Conservation (phyloP, 2,329 filamentous ascomycete genomes). For the Diaporthe humulicola region DNA sequence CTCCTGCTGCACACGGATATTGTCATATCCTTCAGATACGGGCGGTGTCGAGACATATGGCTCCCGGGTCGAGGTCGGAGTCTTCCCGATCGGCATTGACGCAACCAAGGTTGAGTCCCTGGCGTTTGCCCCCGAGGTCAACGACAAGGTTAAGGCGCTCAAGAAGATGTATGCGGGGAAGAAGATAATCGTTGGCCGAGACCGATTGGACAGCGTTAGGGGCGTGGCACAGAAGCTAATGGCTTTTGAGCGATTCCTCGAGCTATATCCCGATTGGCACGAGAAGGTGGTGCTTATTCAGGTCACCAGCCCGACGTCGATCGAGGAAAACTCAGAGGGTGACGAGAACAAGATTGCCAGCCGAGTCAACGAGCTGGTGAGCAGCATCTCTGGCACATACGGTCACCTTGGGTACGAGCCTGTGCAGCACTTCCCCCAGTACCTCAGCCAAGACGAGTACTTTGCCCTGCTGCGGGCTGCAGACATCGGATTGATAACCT, state of each 20-base stretch:
- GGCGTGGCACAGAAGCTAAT: constrained; percentile 97
- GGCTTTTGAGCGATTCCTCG: constrained; percentile 92
- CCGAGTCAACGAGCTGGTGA: constrained; percentile 90
- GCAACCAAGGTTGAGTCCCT: constrained; percentile 81
- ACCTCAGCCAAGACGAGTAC: constrained; percentile 90
- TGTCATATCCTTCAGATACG: constrained; percentile 89
- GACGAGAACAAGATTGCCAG: constrained; percentile 85
- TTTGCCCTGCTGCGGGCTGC: constrained; percentile 92
- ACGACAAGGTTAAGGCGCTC: constrained; percentile 80
- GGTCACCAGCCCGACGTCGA: constrained; percentile 88
- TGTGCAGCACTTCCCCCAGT: constrained; percentile 95
- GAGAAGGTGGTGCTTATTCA: constrained; percentile 95
- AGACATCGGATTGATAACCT: constrained; percentile 94
- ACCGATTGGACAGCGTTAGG: constrained; percentile 91
- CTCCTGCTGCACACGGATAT: constrained; percentile 90
- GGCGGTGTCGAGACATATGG: constrained; percentile 91
- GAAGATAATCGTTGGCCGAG: constrained; percentile 94
- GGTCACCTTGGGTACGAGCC: constrained; percentile 91
- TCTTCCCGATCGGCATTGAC: constrained; percentile 96
- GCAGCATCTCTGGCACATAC: constrained; percentile 91
- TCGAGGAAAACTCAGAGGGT: constrained; percentile 83
- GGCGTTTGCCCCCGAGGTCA: constrained; percentile 79
- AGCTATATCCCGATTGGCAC: constrained; percentile 90
- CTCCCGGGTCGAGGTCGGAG: constrained; percentile 88
- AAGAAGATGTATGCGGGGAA: constrained; percentile 86